A percentile compares a stretch with the other conserved stretches of the same genome.
phyloP scores from a whole-genome alignment of 1,139 yeast genomes.

The Suhomyces maxii region DNA sequence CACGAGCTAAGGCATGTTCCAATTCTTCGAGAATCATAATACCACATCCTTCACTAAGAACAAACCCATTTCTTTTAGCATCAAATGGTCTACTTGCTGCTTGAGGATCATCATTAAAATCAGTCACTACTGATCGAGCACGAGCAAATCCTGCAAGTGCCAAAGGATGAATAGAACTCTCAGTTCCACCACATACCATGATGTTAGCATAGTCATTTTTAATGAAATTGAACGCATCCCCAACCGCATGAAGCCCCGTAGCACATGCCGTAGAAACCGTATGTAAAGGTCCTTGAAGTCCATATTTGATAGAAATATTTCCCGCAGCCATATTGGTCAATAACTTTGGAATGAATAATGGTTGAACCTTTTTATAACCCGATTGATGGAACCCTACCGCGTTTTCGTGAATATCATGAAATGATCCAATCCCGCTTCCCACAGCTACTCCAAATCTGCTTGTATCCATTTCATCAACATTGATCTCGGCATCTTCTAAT shows the following conservation, averaged over 20 bases:
- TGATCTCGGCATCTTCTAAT: constrained; percentile 55
- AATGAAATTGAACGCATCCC: constrained; percentile 87
- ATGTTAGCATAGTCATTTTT: constrained; percentile 78
- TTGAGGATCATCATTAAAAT: constrained; percentile 58
- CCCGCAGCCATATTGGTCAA: constrained; percentile 96
- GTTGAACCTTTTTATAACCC: constrained; percentile 77
- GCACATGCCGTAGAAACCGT: constrained; percentile 95
- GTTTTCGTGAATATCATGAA: constrained; percentile 70
- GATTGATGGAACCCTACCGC: constrained; percentile 46
- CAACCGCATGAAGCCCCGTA: constrained; percentile 90
- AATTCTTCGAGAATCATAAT: constrained; percentile 72
- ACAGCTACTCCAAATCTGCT: constrained; percentile 65
- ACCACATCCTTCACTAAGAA: constrained; percentile 92
- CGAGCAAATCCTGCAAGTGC: constrained; percentile 91
- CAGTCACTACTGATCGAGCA: constrained; percentile 76
- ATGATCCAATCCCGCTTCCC: constrained; percentile 92
- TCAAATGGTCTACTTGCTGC: constrained; percentile 90
- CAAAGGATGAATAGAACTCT: constrained; percentile 82
- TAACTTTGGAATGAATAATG: constrained; percentile 80
- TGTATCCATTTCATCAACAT: constrained; percentile 3
- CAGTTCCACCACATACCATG: constrained; percentile 93
- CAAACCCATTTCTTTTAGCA: constrained; percentile 75
- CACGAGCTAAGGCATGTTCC: constrained; percentile 71
- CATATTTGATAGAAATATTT: constrained; percentile 75
- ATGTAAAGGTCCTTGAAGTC: constrained; percentile 82